phyloP scores from a whole-genome alignment of 2,329 filamentous ascomycete species.

The Talaromyces sp. region DNA sequence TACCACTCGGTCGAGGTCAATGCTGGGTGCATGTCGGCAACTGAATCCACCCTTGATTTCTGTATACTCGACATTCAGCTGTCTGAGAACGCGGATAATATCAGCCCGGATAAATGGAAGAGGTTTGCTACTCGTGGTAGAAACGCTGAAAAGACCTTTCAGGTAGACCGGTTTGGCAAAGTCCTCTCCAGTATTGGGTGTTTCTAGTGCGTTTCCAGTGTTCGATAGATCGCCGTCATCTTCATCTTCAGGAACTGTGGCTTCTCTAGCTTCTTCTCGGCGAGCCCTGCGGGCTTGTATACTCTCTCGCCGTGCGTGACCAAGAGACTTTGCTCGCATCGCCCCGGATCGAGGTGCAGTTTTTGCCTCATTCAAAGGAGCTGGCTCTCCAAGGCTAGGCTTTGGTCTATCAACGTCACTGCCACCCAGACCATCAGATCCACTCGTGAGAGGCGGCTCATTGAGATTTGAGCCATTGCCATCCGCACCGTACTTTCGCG shows the following conservation, averaged over 20 bases:
- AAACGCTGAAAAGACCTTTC: constrained; percentile 95
- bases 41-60: constrained; percentile 94
- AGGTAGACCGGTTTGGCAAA: constrained; percentile 86
- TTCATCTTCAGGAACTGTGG: constrained; percentile 86
- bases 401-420: constrained; percentile 43
- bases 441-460: constrained; percentile 72
- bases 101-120: constrained; percentile 81
- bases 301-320: constrained; percentile 84
- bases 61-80: constrained; percentile 83
- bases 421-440: constrained; percentile 70
- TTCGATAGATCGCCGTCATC: constrained; percentile 74
- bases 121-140: constrained; percentile 90
- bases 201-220: constrained; percentile 53
- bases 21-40: constrained; percentile 84
- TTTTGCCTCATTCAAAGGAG: constrained; percentile 51
- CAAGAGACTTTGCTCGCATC: constrained; percentile 78
- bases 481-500: constrained; percentile 56
- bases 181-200: constrained; percentile 62
- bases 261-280: constrained; percentile 69
- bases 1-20: constrained; percentile 73
- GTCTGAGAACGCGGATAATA: constrained; percentile 83
- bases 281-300: constrained; percentile 80
- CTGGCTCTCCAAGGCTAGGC: constrained; percentile 49
- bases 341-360: constrained; percentile 61
- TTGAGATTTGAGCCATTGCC: constrained; percentile 52